Percentiles rank a stretch among this genome's conserved stretches.
Evolutionary conservation across 805 yeast species (phyloP).

Genomic region (Myxozyma neotropica): DNA sequence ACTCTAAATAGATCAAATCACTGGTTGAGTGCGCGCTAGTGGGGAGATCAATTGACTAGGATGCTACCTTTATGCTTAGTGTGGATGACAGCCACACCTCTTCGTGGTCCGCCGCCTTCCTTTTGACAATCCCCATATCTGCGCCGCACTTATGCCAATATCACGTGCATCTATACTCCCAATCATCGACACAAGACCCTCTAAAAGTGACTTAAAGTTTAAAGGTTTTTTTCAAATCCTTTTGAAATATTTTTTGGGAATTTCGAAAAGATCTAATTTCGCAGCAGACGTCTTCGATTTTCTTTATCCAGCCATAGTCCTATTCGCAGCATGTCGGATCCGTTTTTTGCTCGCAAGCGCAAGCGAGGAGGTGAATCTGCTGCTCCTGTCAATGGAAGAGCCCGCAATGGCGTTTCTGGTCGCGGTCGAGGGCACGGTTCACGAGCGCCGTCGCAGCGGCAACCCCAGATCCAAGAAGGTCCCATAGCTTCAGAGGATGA

Average conservation of each 20-base stretch:
- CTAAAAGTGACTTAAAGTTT: not conserved
- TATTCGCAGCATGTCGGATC: conserved; percentile 25
- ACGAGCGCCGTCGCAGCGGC: not conserved
- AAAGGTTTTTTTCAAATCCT: conserved; percentile 1
- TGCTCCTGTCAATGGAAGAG: not conserved
- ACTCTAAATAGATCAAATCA: not conserved
- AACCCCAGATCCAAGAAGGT: conserved; percentile 5
- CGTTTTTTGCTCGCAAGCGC: conserved; percentile 32
- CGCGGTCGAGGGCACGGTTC: not conserved
- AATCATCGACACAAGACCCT: not conserved
- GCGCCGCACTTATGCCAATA: conserved; percentile 6
- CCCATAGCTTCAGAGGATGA: conserved; percentile 23
- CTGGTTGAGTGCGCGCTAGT: too few species aligned
- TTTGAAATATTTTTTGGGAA: not conserved
- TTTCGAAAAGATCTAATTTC: not conserved
- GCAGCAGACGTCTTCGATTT: not conserved
- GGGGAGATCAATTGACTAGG: not conserved
- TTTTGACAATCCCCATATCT: not conserved
- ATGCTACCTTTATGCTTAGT: not conserved
- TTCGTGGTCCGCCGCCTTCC: conserved; percentile 11
- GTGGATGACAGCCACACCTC: conserved; percentile 3
- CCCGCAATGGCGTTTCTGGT: not conserved
- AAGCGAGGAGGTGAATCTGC: conserved; percentile 16
- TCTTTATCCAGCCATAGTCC: not conserved
- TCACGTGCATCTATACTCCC: conserved; percentile 6